A percentile compares a stretch with the other conserved stretches of the same genome.
These are phyloP conservation scores for Pyrenula aspistea DNA, from an alignment of 495 filamentous ascomycete species.

Conservation along the genomic window DNA sequence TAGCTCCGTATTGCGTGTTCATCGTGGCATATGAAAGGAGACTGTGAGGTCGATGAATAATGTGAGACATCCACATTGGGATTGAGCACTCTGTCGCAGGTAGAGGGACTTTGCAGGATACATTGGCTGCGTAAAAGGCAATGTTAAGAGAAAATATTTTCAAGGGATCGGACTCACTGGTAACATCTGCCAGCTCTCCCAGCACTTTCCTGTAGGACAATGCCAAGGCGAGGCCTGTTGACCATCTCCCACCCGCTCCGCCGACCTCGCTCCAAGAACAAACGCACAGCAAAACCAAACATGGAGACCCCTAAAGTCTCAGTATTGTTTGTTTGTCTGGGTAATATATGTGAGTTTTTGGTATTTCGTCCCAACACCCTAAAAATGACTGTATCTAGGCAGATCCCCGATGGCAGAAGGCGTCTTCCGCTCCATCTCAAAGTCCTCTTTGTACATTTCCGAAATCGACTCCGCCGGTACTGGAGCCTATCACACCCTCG, in stretches of 20 bases:
- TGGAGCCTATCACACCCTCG: conserved; percentile 65
- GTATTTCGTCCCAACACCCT: not conserved
- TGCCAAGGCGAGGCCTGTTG: not conserved
- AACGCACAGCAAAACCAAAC: not conserved
- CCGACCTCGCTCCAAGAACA: not conserved
- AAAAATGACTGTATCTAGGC: conserved; percentile 15
- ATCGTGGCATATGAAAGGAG: too few relatives aligned
- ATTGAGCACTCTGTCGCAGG: too few relatives aligned
- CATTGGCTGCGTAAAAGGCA: too few relatives aligned
- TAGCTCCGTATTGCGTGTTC: too few relatives aligned
- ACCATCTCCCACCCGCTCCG: not conserved
- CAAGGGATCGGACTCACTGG: too few relatives aligned
- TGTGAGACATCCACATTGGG: too few relatives aligned
- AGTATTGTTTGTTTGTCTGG: conserved; percentile 90
- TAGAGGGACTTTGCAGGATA: too few relatives aligned
- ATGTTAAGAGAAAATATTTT: too few relatives aligned
- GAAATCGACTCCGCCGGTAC: conserved; percentile 85
- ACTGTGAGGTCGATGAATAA: too few relatives aligned
- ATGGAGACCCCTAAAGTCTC: conserved; percentile 30
- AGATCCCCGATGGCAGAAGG: conserved; percentile 92
- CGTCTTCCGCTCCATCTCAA: conserved; percentile 66
- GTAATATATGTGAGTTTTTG: conserved; percentile 71
- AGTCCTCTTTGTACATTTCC: conserved; percentile 39
- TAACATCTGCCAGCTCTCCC: too few relatives aligned
- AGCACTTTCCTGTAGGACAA: too few relatives aligned